Conservation (phyloP, 306 rosid genomes). For the Senna siamea region DNA sequence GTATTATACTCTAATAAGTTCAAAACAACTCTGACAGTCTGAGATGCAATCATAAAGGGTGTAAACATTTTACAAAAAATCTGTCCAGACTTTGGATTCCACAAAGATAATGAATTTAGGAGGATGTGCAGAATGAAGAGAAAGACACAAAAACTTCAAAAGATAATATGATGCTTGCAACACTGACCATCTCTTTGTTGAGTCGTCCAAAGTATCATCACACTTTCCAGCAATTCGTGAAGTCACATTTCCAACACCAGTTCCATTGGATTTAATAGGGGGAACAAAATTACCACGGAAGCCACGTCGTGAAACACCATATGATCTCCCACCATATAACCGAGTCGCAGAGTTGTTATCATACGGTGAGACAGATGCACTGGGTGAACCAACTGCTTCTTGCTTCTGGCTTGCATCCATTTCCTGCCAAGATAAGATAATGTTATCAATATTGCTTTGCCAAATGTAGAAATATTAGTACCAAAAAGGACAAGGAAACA, state of each 20-base stretch:
- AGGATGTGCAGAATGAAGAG: constrained; percentile 23
- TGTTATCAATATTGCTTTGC: neutral
- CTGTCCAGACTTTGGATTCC: constrained; percentile 6
- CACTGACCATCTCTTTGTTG: constrained; percentile 90
- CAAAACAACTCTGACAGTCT: constrained; percentile 1
- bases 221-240: constrained; percentile 68
- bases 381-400: constrained; percentile 60
- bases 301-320: constrained; percentile 80
- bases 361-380: constrained; percentile 57
- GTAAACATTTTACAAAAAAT: neutral
- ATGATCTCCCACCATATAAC: constrained; percentile 71
- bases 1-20: constrained; percentile 4
- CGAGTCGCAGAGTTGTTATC: constrained; percentile 49
- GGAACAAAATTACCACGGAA: constrained; percentile 89
- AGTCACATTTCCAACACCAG: constrained; percentile 60
- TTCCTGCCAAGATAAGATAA: constrained; percentile 46
- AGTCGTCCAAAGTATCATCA: constrained; percentile 77
- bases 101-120: constrained; percentile 17
- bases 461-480: neutral
- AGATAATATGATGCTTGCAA: constrained; percentile 33
- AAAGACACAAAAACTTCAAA: constrained; percentile 24
- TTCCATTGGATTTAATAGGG: constrained; percentile 79
- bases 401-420: constrained; percentile 62
- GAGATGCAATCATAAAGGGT: constrained; percentile 6
- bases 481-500: neutral